Percentiles rank a stretch among this genome's conserved stretches.
These are phyloP conservation scores for Diplosphaera chodatii DNA, from an alignment of 139 green algal genomes.

Conservation along the genomic window DNA sequence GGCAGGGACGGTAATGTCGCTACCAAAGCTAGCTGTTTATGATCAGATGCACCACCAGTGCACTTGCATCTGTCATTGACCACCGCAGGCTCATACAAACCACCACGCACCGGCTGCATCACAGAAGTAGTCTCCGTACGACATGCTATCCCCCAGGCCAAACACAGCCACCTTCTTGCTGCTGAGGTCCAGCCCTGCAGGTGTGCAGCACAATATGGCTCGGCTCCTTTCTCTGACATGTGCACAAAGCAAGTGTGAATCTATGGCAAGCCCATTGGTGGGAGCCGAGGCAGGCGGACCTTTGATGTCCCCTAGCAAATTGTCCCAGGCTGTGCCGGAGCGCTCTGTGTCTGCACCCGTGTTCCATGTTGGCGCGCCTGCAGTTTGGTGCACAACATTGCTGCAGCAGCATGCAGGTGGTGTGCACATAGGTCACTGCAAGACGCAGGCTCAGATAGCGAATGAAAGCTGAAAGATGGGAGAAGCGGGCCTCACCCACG, in stretches of 20 bases:
- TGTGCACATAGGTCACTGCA: too few relatives aligned
- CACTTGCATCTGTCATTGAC: too few relatives aligned
- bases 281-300: neutral
- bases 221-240: too few relatives aligned
- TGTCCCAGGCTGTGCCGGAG: constrained; percentile 21
- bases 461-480: neutral
- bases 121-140: constrained; percentile 18
- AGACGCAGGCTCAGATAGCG: too few relatives aligned
- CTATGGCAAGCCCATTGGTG: too few relatives aligned
- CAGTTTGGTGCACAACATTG: too few relatives aligned
- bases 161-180: constrained; percentile 20
- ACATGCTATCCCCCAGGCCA: constrained; percentile 20
- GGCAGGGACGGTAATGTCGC: too few relatives aligned
- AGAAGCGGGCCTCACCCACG: constrained; percentile 7
- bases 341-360: constrained; percentile 16
- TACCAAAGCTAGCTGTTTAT: too few relatives aligned
- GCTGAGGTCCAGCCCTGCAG: constrained; percentile 16
- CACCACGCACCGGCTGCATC: too few relatives aligned
- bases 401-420: neutral
- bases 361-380: constrained; percentile 14
- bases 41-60: too few relatives aligned
- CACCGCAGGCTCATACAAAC: too few relatives aligned
- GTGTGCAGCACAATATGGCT: neutral
- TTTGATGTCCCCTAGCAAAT: constrained; percentile 12
- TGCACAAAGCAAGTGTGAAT: too few relatives aligned